These are phyloP conservation scores for Fusarium tupiense DNA, from an alignment of 2,329 filamentous ascomycete species.

Conservation along the genomic window DNA sequence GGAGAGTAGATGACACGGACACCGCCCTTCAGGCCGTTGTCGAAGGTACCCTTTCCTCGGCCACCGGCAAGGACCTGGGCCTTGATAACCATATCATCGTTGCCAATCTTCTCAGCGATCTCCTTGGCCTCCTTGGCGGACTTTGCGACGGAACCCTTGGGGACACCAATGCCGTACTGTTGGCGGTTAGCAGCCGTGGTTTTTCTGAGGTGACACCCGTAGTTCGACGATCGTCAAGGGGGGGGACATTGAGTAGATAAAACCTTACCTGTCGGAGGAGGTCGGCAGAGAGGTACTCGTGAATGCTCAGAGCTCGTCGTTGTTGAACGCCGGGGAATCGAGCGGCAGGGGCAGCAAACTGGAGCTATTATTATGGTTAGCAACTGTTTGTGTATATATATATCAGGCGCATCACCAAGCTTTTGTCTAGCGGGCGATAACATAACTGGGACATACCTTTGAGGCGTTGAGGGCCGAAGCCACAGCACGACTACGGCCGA, in stretches of 20 bases:
- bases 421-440: not conserved
- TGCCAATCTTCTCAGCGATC: conserved; percentile 89
- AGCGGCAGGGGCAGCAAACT: conserved; percentile 56
- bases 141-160: conserved; percentile 87
- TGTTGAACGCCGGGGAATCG: conserved; percentile 79
- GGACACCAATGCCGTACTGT: conserved; percentile 94
- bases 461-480: conserved; percentile 81
- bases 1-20: conserved; percentile 99
- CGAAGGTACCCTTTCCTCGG: conserved; percentile 96
- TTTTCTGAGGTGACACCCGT: conserved; percentile 10
- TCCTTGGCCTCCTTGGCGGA: conserved; percentile 87
- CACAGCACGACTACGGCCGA: conserved; percentile 83
- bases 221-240: conserved; percentile 20
- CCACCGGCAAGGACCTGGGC: conserved; percentile 98
- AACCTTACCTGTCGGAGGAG: conserved; percentile 77
- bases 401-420: conserved; percentile 11
- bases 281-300: conserved; percentile 97
- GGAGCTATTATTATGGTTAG: conserved; percentile 38
- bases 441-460: conserved; percentile 65
- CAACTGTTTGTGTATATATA: conserved; percentile 4
- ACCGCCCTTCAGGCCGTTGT: conserved; percentile 98
- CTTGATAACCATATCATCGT: conserved; percentile 99
- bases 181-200: conserved; percentile 28
- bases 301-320: conserved; percentile 90
- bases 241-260: conserved; percentile 14